Percentiles rank a stretch among this genome's conserved stretches.
Conservation (phyloP, 164 flowering plant genomes). For the Taxillus chinensis region DNA sequence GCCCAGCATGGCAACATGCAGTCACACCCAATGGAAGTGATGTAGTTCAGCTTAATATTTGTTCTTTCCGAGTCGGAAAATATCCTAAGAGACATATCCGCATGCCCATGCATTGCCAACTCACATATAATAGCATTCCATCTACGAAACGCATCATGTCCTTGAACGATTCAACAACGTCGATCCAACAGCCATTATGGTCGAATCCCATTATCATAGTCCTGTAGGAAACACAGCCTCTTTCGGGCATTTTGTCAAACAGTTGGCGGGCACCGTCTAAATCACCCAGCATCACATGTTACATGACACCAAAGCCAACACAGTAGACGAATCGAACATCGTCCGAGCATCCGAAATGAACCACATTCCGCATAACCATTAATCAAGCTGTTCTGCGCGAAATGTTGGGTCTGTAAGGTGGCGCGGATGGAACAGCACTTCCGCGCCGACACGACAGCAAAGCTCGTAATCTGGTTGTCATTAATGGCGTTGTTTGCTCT, state of each 20-base stretch:
- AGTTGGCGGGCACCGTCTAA: conserved; percentile 40
- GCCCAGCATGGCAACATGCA: conserved; percentile 87
- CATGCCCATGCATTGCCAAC: conserved; percentile 79
- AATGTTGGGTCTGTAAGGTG: conserved; percentile 43
- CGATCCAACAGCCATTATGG: conserved; percentile 24
- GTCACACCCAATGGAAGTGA: conserved; percentile 75
- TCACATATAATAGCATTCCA: conserved; percentile 92
- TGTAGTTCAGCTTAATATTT: conserved; percentile 44
- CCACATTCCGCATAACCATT: conserved; percentile 57
- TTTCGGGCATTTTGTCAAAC: conserved; percentile 67
- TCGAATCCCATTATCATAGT: conserved; percentile 75
- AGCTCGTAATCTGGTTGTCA: conserved; percentile 25
- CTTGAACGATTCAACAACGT: conserved; percentile 45
- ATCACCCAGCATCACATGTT: conserved; percentile 46
- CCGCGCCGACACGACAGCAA: conserved; percentile 45
- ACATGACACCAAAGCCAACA: conserved; percentile 46
- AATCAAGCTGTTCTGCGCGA: conserved; percentile 57
- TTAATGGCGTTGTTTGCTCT: too few species aligned
- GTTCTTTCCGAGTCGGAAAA: conserved; percentile 45
- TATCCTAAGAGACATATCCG: conserved; percentile 38
- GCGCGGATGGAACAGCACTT: conserved; percentile 39
- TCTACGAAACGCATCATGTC: conserved; percentile 46
- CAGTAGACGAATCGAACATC: conserved; percentile 29
- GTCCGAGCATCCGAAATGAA: conserved; percentile 26
- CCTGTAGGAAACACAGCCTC: conserved; percentile 71